Percentiles rank a stretch among this genome's conserved stretches.
Conservation (phyloP, 495 filamentous ascomycete genomes). For the Xylaria palmicola region DNA sequence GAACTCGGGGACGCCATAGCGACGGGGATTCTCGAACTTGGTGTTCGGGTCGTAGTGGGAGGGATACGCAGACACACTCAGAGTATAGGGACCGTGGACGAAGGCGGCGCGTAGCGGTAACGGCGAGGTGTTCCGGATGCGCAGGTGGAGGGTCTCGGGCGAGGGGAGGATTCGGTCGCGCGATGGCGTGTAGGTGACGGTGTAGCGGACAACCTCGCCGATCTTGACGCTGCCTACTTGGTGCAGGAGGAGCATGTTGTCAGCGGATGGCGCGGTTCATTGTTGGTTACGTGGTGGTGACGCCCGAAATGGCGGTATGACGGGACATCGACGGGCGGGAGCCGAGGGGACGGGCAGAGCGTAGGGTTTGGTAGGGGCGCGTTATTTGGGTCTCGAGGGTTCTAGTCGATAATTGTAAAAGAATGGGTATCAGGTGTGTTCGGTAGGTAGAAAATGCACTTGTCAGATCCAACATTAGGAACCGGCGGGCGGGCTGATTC, state of each 20-base stretch:
- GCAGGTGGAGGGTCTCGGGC: conserved; percentile 73
- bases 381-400: background rate
- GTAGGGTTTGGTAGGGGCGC: background rate
- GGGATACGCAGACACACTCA: conserved; percentile 82
- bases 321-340: background rate
- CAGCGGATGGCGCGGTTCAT: conserved; percentile 11
- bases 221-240: conserved; percentile 88
- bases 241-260: conserved; percentile 81
- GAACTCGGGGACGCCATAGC: conserved; percentile 75
- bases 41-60: conserved; percentile 74
- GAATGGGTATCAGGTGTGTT: too few species aligned
- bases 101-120: conserved; percentile 91
- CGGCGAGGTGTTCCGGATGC: conserved; percentile 87
- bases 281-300: background rate
- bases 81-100: conserved; percentile 90
- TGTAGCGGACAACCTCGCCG: conserved; percentile 89
- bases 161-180: conserved; percentile 83
- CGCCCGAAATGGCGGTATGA: background rate
- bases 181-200: conserved; percentile 88
- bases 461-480: background rate
- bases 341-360: background rate
- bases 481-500: background rate
- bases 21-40: conserved; percentile 60
- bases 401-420: too few species aligned
- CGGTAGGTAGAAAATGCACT: background rate